Percentiles rank a stretch among this genome's conserved stretches.
These are phyloP conservation scores for Aaosphaeria pasadenensis DNA, from an alignment of 2,329 filamentous ascomycete genomes.

Conservation along the genomic window DNA sequence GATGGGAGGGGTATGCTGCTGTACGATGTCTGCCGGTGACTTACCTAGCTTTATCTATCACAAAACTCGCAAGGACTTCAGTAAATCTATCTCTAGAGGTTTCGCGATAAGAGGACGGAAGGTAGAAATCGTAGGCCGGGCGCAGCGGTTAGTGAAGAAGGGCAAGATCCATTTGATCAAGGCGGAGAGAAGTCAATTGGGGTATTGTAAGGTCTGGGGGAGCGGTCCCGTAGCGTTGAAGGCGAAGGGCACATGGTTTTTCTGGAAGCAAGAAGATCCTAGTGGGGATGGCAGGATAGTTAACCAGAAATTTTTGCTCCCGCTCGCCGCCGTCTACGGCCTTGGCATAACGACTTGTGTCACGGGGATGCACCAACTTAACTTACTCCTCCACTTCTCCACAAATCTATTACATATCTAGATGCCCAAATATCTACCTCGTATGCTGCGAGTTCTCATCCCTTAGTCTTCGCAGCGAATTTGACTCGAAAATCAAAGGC, in stretches of 20 bases:
- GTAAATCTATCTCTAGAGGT: neutral
- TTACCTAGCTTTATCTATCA: neutral
- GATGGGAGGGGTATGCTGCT: constrained; percentile 1
- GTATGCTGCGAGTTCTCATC: too few species aligned
- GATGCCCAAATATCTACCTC: too few species aligned
- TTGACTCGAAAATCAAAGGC: too few species aligned
- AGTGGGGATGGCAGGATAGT: constrained; percentile 17
- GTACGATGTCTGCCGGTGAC: too few species aligned
- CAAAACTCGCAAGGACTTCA: too few species aligned
- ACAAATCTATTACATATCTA: too few species aligned
- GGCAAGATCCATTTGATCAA: constrained; percentile 9
- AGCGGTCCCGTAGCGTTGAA: constrained; percentile 5
- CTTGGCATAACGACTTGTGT: neutral
- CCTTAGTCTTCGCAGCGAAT: too few species aligned
- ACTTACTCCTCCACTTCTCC: too few species aligned
- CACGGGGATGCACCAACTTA: neutral
- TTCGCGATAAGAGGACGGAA: neutral
- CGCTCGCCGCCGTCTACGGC: neutral
- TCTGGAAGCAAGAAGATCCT: constrained; percentile 16
- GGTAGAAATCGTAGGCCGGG: too few species aligned
- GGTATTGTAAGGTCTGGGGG: constrained; percentile 4
- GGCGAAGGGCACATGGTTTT: constrained; percentile 14
- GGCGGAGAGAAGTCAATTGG: constrained; percentile 6
- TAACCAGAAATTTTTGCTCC: constrained; percentile 16
- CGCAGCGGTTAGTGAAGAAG: constrained; percentile 8